A percentile compares a stretch with the other conserved stretches of the same genome.
These are phyloP conservation scores for Colletotrichum navitas DNA, from an alignment of 2,329 filamentous ascomycete genomes.

Conservation along the genomic window DNA sequence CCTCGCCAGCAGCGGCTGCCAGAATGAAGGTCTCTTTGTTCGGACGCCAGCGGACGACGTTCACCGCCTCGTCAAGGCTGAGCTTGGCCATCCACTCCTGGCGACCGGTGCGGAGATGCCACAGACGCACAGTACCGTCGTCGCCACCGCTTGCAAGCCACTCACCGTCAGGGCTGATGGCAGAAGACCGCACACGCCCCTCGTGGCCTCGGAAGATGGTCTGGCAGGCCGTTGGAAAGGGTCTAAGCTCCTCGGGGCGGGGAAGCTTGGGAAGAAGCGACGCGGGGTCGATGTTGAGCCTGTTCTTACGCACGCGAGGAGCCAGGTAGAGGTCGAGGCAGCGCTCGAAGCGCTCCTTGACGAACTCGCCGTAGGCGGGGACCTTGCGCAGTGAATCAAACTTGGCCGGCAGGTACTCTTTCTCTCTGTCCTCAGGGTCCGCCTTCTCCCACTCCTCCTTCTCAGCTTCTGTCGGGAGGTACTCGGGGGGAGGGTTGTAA, in stretches of 20 bases:
- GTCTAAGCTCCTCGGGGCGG: slow-evolving; percentile 90
- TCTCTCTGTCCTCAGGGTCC: slow-evolving; percentile 92
- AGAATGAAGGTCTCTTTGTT: slow-evolving; percentile 84
- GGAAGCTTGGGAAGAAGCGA: slow-evolving; percentile 94
- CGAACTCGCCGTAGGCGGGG: slow-evolving; percentile 87
- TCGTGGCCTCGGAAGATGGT: slow-evolving; percentile 90
- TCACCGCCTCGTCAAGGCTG: slow-evolving; percentile 82
- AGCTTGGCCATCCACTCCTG: slow-evolving; percentile 89
- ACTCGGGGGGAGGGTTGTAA: slow-evolving; percentile 96
- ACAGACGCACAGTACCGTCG: slow-evolving; percentile 91
- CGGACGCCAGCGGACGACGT: slow-evolving; percentile 91
- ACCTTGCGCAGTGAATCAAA: slow-evolving; percentile 90
- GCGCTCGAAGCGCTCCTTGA: slow-evolving; percentile 96
- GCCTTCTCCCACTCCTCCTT: slow-evolving; percentile 85
- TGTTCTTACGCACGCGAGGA: slow-evolving; percentile 90
- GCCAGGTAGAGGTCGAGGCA: slow-evolving; percentile 96
- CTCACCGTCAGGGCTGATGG: slow-evolving; percentile 86
- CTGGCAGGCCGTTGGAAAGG: slow-evolving; percentile 92
- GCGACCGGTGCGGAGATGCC: slow-evolving; percentile 87
- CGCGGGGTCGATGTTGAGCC: slow-evolving; percentile 95
- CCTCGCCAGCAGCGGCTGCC: slow-evolving; percentile 86
- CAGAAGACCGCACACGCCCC: slow-evolving; percentile 85
- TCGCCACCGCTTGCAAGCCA: slow-evolving; percentile 94
- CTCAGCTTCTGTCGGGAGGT: slow-evolving; percentile 88
- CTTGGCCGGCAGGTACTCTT: slow-evolving; percentile 86